Evolutionary conservation across 495 filamentous ascomycete genomes (phyloP).

Genomic region (Saxispiralis lemnorum): DNA sequence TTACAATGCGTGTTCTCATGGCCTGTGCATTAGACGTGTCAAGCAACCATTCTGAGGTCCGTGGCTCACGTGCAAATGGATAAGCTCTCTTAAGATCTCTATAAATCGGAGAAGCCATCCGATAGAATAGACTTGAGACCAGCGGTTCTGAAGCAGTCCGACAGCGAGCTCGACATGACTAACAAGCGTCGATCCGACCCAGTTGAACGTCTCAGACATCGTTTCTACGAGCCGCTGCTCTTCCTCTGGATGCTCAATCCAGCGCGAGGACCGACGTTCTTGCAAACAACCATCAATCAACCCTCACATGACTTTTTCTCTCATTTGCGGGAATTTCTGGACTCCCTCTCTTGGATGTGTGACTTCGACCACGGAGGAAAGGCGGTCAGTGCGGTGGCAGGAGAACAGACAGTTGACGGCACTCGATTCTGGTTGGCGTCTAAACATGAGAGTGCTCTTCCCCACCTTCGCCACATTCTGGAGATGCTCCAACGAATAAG

Average conservation of each 20-base stretch:
- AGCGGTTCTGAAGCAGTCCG: no score
- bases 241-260: background rate
- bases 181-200: no score
- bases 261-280: background rate
- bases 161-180: no score
- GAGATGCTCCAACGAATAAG: no score
- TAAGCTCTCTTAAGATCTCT: no score
- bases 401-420: background rate
- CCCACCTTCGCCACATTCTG: no score
- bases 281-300: background rate
- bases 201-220: background rate
- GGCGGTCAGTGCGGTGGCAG: background rate
- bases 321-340: background rate
- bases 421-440: background rate
- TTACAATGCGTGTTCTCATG: no score
- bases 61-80: no score
- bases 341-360: background rate
- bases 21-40: no score
- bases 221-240: slow-evolving; percentile 1
- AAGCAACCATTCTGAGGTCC: no score
- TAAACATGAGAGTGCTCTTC: background rate
- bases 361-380: background rate
- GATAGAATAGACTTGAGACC: no score
- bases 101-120: no score
- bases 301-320: background rate